These are phyloP conservation scores for Laetiporus sulphureus DNA, from an alignment of 1,284 basidiomycete species.

Conservation along the genomic window DNA sequence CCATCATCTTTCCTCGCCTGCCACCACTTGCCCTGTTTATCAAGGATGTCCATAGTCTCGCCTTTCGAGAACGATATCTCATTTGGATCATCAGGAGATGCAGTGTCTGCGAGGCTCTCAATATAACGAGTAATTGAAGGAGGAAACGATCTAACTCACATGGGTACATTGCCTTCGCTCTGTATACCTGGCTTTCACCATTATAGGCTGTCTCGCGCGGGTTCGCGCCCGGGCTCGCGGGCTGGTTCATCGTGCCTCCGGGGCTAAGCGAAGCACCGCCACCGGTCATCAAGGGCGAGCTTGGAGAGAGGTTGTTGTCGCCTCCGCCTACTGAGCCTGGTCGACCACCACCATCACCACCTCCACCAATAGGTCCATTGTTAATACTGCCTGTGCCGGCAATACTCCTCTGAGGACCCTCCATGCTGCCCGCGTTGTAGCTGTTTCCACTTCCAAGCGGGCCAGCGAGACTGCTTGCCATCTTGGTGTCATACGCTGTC, in stretches of 20 bases:
- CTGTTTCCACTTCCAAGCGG: slow-evolving; percentile 58
- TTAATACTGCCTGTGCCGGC: slow-evolving; percentile 34
- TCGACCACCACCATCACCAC: too few species aligned
- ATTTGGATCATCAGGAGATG: slow-evolving; percentile 91
- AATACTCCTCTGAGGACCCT: slow-evolving; percentile 33
- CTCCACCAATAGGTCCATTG: too few species aligned
- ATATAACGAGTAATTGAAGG: too few species aligned
- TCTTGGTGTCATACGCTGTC: slow-evolving; percentile 54
- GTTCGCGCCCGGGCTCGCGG: slow-evolving; percentile 15
- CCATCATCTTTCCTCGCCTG: slow-evolving; percentile 87
- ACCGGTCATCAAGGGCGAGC: slow-evolving; percentile 62
- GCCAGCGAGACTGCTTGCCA: slow-evolving; percentile 38
- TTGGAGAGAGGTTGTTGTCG: slow-evolving; percentile 39
- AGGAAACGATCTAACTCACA: too few species aligned
- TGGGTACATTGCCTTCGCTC: slow-evolving; percentile 83
- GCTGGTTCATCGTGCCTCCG: too few species aligned
- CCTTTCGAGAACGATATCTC: slow-evolving; percentile 95
- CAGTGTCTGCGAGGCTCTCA: slow-evolving; percentile 80
- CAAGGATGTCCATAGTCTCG: slow-evolving; percentile 90
- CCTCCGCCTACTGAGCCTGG: slow-evolving; percentile 31
- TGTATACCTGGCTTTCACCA: slow-evolving; percentile 37
- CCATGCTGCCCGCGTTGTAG: slow-evolving; percentile 40
- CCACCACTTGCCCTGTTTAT: slow-evolving; percentile 96
- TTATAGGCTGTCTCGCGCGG: slow-evolving; percentile 8
- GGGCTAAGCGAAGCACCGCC: slow-evolving; percentile 47